Percentiles rank a stretch among this genome's conserved stretches.
Evolutionary conservation across 78 protist genomes (phyloP).

Genomic region (Dictyostelium discoideum): dicty_2.7 NC_007089.4:3029501-3030000

Average conservation of each 20-base stretch:
- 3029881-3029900: not conserved
- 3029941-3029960: not conserved
- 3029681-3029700: not conserved
- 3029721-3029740: not conserved
- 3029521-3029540: not conserved
- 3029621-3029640: not conserved
- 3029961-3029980: not conserved
- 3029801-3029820: not conserved
- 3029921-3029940: not conserved
- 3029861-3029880: not conserved
- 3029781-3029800: not conserved
- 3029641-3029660: not conserved
- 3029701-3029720: not conserved
- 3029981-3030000: not conserved
- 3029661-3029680: not conserved
- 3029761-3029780: not conserved
- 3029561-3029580: too few species aligned
- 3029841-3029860: not conserved
- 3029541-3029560: too few species aligned
- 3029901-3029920: not conserved
- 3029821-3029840: not conserved
- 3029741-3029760: not conserved
- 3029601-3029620: not conserved
- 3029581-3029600: too few species aligned
- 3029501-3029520: not conserved